A percentile compares a stretch with the other conserved stretches of the same genome.
Evolutionary conservation across 2,329 filamentous ascomycete species (phyloP).

Genomic region (Aspergillus brunneoviolaceus): DNA sequence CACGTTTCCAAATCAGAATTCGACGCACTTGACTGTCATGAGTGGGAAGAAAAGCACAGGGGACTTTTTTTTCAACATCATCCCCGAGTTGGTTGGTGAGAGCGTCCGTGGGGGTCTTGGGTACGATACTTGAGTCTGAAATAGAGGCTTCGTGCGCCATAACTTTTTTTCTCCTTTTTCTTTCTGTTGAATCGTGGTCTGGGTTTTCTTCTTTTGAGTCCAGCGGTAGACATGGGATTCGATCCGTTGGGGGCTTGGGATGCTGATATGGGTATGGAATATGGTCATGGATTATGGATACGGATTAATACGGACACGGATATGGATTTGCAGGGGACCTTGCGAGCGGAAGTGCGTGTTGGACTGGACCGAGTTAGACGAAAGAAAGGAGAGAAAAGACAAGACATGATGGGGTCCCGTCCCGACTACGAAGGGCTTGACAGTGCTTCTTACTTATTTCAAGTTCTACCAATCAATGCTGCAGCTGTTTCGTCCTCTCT

Average conservation of each 20-base stretch:
- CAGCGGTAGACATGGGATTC: neutral
- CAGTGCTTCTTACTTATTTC: too few relatives aligned
- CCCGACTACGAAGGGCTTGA: too few relatives aligned
- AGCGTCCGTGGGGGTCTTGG: neutral
- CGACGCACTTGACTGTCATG: neutral
- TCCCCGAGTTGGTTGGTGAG: neutral
- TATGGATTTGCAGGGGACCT: neutral
- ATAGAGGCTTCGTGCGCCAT: neutral
- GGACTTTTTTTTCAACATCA: neutral
- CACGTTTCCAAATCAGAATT: neutral
- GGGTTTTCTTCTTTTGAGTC: neutral
- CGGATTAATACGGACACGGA: neutral
- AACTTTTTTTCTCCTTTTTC: neutral
- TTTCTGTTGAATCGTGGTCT: neutral
- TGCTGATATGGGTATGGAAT: neutral
- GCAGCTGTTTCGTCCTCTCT: too few relatives aligned
- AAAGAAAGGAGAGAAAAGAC: too few relatives aligned
- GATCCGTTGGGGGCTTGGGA: neutral
- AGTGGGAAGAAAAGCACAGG: neutral
- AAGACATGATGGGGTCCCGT: too few relatives aligned
- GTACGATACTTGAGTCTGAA: neutral
- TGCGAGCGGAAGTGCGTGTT: neutral
- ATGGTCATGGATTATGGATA: neutral
- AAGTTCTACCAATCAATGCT: too few relatives aligned
- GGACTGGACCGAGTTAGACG: too few relatives aligned